Percentiles rank a stretch among this genome's conserved stretches.
These are phyloP conservation scores for Metschnikowia hibisci DNA, from an alignment of 805 yeast genomes.

Conservation along the genomic window DNA sequence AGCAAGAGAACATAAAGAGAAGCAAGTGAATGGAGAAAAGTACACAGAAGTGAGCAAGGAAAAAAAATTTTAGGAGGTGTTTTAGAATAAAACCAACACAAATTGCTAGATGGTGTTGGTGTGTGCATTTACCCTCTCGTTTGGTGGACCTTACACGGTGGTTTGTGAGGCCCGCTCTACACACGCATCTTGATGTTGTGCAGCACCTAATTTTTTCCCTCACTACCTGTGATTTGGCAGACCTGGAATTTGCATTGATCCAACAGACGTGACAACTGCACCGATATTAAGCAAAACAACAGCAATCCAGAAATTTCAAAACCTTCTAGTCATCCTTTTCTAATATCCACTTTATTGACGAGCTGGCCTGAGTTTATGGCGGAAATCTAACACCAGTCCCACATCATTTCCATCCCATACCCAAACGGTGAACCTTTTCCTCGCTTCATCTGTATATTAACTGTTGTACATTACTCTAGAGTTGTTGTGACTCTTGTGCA, in stretches of 20 bases:
- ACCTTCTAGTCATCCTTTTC: not conserved
- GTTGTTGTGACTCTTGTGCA: constrained; percentile 1
- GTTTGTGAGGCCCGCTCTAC: constrained; percentile 1
- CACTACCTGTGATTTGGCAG: constrained; percentile 3
- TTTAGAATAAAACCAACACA: too few species aligned
- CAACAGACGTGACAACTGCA: not conserved
- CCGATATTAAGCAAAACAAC: not conserved
- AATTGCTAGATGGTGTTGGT: too few species aligned
- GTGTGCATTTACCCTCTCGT: not conserved
- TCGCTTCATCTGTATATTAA: constrained; percentile 14
- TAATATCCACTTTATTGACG: not conserved
- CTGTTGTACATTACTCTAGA: constrained; percentile 13
- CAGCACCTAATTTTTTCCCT: constrained; percentile 5
- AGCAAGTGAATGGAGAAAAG: too few species aligned
- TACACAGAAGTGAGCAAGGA: too few species aligned
- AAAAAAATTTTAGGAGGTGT: too few species aligned
- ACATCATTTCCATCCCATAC: not conserved
- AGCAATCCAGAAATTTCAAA: too few species aligned
- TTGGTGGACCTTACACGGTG: not conserved
- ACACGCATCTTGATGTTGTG: constrained; percentile 4
- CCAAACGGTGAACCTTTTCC: not conserved
- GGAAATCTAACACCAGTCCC: not conserved
- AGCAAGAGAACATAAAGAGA: too few species aligned
- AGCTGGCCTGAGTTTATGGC: not conserved
- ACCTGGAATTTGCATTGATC: constrained; percentile 2